A percentile compares a stretch with the other conserved stretches of the same genome.
These are phyloP conservation scores for Prosopis cineraria DNA, from an alignment of 306 rosid species.

Conservation along the genomic window DNA sequence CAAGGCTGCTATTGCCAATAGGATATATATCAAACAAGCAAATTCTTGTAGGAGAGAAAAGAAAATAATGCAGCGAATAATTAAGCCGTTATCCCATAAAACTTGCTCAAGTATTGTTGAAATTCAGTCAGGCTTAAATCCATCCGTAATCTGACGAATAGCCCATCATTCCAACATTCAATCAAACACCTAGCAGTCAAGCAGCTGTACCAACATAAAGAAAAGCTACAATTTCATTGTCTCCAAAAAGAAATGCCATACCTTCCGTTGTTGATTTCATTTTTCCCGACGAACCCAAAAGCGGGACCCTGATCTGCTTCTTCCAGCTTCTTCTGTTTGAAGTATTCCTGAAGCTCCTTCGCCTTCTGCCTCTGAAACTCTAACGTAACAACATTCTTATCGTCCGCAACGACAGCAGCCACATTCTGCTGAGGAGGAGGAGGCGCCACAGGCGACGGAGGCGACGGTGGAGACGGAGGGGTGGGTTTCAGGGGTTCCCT, in stretches of 20 bases:
- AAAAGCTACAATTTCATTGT: not conserved
- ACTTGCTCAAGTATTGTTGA: not conserved
- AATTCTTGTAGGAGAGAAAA: not conserved
- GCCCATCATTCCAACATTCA: not conserved
- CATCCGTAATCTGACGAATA: not conserved
- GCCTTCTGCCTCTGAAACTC: constrained; percentile 92
- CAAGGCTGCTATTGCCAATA: not conserved
- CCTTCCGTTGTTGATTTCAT: constrained; percentile 90
- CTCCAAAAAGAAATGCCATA: constrained; percentile 22
- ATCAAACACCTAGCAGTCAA: not conserved
- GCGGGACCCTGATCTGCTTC: constrained; percentile 76
- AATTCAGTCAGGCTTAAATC: not conserved
- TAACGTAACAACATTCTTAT: constrained; percentile 58
- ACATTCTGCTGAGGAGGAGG: constrained; percentile 34
- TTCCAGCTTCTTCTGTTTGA: constrained; percentile 88
- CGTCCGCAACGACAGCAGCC: constrained; percentile 39
- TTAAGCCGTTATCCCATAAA: not conserved
- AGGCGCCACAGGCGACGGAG: constrained; percentile 28
- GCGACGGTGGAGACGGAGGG: constrained; percentile 51
- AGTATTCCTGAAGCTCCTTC: constrained; percentile 88
- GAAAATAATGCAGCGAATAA: not conserved
- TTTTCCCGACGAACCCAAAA: constrained; percentile 80
- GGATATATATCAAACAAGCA: not conserved
- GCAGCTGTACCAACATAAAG: not conserved
- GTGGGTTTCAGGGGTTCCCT: constrained; percentile 60